These are phyloP conservation scores for Posidonia australis DNA, from an alignment of 106 monocot genomes.

Conservation along the genomic window DNA sequence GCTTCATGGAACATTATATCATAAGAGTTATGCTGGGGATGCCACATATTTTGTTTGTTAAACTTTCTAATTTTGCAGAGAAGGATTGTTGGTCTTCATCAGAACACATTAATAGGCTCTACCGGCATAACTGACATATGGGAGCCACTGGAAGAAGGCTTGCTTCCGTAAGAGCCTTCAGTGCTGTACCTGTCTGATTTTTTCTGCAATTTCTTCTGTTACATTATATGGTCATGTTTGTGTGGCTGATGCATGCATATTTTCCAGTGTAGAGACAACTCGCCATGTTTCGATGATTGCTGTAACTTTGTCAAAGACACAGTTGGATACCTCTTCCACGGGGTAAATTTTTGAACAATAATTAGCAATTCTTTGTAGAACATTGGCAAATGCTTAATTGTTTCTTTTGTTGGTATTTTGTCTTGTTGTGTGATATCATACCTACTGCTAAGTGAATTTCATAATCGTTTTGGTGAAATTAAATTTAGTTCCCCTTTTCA, in stretches of 20 bases:
- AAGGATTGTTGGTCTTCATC: constrained; percentile 26
- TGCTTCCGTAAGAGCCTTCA: constrained; percentile 13
- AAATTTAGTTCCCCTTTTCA: too few species aligned
- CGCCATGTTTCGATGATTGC: constrained; percentile 28
- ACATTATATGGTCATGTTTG: background rate
- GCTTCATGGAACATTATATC: too few species aligned
- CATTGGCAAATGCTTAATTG: too few species aligned
- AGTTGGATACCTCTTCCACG: constrained; percentile 9
- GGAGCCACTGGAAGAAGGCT: constrained; percentile 26
- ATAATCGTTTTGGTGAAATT: too few species aligned
- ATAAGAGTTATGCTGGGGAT: background rate
- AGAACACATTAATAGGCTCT: constrained; percentile 9
- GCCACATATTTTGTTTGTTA: background rate
- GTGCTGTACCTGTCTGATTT: background rate
- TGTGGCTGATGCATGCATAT: background rate
- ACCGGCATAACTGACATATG: constrained; percentile 23
- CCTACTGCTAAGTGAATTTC: too few species aligned
- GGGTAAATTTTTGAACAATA: constrained; percentile 9
- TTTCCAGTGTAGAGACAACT: constrained; percentile 16
- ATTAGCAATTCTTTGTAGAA: too few species aligned
- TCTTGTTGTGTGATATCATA: too few species aligned
- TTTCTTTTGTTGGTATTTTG: too few species aligned
- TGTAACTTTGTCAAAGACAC: constrained; percentile 19
- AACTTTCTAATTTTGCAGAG: constrained; percentile 6
- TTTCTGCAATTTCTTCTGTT: background rate